Percentiles rank a stretch among this genome's conserved stretches.
Conservation (phyloP, 2,329 filamentous ascomycete genomes). For the Aureobasidium sp. region DNA sequence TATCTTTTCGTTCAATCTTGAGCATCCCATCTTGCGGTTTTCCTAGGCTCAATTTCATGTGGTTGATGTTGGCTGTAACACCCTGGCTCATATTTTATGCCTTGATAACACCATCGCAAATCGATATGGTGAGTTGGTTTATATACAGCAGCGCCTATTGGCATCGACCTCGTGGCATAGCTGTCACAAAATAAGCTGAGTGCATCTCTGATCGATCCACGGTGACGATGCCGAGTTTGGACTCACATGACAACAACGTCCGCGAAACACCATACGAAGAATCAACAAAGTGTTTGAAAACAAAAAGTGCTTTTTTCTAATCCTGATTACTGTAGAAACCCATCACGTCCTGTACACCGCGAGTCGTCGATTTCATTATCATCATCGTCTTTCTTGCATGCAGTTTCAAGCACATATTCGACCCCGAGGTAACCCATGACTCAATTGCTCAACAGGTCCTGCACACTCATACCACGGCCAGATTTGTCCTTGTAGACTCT, state of each 20-base stretch:
- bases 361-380: background rate
- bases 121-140: no score
- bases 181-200: no score
- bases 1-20: background rate
- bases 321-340: background rate
- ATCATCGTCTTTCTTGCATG: background rate
- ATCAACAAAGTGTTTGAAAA: background rate
- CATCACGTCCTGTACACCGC: background rate
- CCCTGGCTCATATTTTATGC: no score
- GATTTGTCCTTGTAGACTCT: constrained; percentile 12
- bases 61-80: no score
- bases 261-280: background rate
- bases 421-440: background rate
- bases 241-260: background rate
- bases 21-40: background rate
- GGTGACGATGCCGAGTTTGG: no score
- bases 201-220: no score
- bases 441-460: constrained; percentile 33
- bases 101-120: no score
- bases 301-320: background rate
- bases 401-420: background rate
- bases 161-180: no score
- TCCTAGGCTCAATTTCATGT: no score
- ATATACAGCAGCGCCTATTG: no score
- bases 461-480: constrained; percentile 36